Evolutionary conservation across 345 rosid species (phyloP).

Genomic region (Mangifera indica): DNA sequence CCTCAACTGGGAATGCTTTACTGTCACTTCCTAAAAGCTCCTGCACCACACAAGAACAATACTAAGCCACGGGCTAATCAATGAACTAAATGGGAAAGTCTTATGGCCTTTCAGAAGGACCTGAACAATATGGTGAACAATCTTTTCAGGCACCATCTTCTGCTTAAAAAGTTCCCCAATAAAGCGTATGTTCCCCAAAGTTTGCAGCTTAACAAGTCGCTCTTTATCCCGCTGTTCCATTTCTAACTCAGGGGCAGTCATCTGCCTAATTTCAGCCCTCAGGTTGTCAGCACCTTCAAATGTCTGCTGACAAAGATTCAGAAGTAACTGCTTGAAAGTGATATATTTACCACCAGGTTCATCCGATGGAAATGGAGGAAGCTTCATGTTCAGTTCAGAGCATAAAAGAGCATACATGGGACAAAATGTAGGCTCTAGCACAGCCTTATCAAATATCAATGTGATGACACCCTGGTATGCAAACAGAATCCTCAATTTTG

Average conservation of each 20-base stretch:
- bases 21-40: conserved; percentile 74
- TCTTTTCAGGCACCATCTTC: conserved; percentile 78
- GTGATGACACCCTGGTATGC: conserved; percentile 60
- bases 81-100: conserved; percentile 1
- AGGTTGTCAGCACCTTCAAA: conserved; percentile 77
- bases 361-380: conserved; percentile 71
- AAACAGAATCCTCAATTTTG: conserved; percentile 13
- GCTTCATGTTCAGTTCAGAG: conserved; percentile 67
- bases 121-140: conserved; percentile 83
- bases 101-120: conserved; percentile 25
- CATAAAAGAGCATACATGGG: conserved; percentile 75
- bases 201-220: conserved; percentile 63
- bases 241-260: conserved; percentile 73
- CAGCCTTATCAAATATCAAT: conserved; percentile 83
- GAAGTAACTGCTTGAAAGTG: conserved; percentile 72
- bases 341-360: conserved; percentile 72
- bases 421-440: conserved; percentile 77
- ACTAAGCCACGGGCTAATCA: not conserved
- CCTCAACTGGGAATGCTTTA: conserved; percentile 76
- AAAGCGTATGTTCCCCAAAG: conserved; percentile 78
- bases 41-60: conserved; percentile 35
- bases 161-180: conserved; percentile 93
- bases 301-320: conserved; percentile 84
- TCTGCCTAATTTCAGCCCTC: conserved; percentile 68
- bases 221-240: conserved; percentile 70